phyloP scores from a whole-genome alignment of 306 rosid genomes.

The Malus sylvestris region DNA sequence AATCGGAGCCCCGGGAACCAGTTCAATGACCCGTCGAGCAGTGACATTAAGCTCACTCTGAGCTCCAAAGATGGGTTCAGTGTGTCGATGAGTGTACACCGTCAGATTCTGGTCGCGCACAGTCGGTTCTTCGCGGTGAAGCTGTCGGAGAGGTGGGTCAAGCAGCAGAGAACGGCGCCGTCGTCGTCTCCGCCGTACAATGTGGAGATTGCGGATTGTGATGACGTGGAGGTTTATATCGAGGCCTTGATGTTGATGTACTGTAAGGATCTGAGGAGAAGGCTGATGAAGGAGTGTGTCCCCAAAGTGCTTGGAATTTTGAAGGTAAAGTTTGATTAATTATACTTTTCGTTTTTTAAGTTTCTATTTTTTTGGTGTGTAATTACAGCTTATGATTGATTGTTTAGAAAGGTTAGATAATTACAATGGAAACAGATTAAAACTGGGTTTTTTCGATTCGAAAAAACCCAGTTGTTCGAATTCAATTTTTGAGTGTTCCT shows the following conservation, averaged over 20 bases:
- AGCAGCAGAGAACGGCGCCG: constrained; percentile 43
- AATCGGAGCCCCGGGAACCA: constrained; percentile 75
- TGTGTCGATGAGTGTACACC: constrained; percentile 70
- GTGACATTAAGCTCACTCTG: constrained; percentile 76
- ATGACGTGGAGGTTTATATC: constrained; percentile 82
- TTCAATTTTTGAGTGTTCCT: background rate
- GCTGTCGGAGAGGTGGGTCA: constrained; percentile 74
- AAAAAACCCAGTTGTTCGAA: background rate
- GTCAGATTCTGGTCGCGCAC: constrained; percentile 74
- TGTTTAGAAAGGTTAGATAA: background rate
- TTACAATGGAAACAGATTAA: background rate
- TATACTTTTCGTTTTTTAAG: background rate
- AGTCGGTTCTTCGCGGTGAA: constrained; percentile 75
- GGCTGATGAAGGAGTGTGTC: constrained; percentile 83
- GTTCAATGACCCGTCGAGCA: constrained; percentile 62
- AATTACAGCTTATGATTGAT: background rate
- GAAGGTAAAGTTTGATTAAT: constrained; percentile 37
- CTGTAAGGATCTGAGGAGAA: constrained; percentile 80
- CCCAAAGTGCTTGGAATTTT: constrained; percentile 75
- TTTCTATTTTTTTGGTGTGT: background rate
- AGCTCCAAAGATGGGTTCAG: constrained; percentile 68
- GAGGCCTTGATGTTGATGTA: constrained; percentile 86
- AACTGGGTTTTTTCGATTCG: background rate
- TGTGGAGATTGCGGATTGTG: constrained; percentile 93
- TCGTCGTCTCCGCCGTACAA: constrained; percentile 43